These are phyloP conservation scores for Dendrobium huoshanense DNA, from an alignment of 106 monocot species.

Conservation along the genomic window DNA sequence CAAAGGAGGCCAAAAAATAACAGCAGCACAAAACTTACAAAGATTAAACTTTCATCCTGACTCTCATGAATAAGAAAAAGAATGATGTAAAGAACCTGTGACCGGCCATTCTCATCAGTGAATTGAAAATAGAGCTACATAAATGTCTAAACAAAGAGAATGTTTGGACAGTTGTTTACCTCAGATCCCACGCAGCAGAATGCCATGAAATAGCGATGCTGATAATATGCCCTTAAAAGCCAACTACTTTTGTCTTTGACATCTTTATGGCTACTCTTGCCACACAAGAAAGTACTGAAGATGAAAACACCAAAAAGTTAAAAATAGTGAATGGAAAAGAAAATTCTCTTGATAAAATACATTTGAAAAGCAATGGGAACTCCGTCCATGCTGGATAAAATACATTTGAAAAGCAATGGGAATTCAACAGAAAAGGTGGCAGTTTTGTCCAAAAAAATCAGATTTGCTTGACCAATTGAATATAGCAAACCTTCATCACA, in stretches of 20 bases:
- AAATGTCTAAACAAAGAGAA: background rate
- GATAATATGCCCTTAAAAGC: constrained; percentile 82
- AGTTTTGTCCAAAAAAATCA: background rate
- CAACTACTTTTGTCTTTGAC: constrained; percentile 77
- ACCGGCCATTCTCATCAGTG: background rate
- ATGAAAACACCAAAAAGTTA: background rate
- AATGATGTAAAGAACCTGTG: constrained; percentile 81
- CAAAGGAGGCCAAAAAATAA: constrained; percentile 1
- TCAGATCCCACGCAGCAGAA: constrained; percentile 95
- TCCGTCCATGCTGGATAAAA: background rate
- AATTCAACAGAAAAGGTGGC: background rate
- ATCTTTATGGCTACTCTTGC: constrained; percentile 93
- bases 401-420: background rate
- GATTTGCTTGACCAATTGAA: background rate
- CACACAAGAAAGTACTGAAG: constrained; percentile 81
- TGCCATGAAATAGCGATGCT: constrained; percentile 76
- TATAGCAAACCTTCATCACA: background rate
- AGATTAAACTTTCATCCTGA: constrained; percentile 41
- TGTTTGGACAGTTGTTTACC: constrained; percentile 25
- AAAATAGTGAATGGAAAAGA: background rate
- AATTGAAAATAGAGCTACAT: background rate
- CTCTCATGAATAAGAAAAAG: constrained; percentile 63
- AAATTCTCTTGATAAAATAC: background rate
- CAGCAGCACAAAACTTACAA: constrained; percentile 31
- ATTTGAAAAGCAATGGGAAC: background rate